Percentiles rank a stretch among this genome's conserved stretches.
phyloP scores from a whole-genome alignment of 345 rosid species.

The Rhodamnia rubescens region DNA sequence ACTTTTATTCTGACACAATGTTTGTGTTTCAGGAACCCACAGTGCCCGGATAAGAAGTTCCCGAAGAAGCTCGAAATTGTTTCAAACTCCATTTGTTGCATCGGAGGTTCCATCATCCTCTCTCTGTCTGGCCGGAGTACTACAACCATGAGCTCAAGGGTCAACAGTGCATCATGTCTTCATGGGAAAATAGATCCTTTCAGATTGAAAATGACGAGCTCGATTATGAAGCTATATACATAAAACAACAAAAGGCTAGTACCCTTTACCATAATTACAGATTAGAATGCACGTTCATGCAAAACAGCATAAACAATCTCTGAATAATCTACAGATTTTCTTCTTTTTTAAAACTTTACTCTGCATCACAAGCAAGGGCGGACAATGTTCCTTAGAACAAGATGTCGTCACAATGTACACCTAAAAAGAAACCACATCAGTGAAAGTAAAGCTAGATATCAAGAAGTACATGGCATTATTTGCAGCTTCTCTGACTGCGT shows the following conservation, averaged over 20 bases:
- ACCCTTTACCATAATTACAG: neutral
- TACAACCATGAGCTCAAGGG: neutral
- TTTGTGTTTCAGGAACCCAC: neutral
- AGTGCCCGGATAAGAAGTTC: neutral
- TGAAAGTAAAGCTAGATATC: neutral
- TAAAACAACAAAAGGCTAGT: neutral
- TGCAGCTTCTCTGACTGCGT: neutral
- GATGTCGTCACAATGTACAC: neutral
- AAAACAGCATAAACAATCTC: neutral
- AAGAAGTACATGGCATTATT: neutral
- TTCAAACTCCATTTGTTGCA: neutral
- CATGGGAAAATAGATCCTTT: neutral
- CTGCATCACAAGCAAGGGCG: neutral
- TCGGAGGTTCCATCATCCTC: neutral
- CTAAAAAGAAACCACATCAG: neutral
- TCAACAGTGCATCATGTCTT: neutral
- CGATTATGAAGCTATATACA: neutral
- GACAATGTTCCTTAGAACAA: neutral
- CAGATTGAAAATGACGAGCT: neutral
- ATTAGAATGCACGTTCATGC: neutral
- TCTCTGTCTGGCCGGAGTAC: neutral
- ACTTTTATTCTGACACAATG: neutral
- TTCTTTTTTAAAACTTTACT: neutral
- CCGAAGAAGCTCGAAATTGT: neutral
- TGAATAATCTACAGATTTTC: neutral